Base-by-base conservation (phyloP, 106 monocot species). In the Dioscorea alata region DNA sequence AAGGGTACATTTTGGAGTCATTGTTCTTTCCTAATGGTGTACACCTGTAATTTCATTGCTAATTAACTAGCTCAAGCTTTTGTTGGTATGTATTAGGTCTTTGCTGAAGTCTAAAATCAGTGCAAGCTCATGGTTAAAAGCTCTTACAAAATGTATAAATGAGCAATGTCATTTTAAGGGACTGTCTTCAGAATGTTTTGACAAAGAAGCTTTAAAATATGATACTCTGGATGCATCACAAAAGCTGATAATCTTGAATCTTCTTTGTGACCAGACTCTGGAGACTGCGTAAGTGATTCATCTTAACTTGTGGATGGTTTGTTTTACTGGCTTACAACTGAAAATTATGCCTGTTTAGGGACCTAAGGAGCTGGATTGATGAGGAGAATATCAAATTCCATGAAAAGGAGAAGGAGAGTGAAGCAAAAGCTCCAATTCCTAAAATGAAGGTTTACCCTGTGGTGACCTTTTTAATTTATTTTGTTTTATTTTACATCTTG, bases 191-290 rank as follows among this genome's bases (percentile, higher is more conserved):
- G 83, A 85, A 34, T 83, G 35, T 18, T 15, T 83, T n/a, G 69
- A 50, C 23, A 52, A 68, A 20, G 88, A 65, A 18, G n/a, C 61
- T 48, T 48, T 35, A 32, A 78, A 72, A 54, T 91, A 85, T 73
- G 68, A 85, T 35, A 74, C 66, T 19, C 72, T 90, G 63, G 79
- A 80, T 56, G 12, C 70, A 19, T 85, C 73, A 35, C 48, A 23
- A 63, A 94, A 94, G 50, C 67, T 94, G 49, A 71, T 61, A 50
- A 59, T 94, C 33, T 52, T 94, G 24, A 85, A 83, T 70, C 87
- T 94, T 73, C 84, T 94, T 21, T 94, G 94, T 77, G 90, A 94
- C 53, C 83, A 88, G 51, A 50, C 65, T 64, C 85, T 94, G 50
- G 68, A 33, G 31, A 90, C 87, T 4, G 63, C 69, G 94, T 94